These are phyloP conservation scores for Populus hybrid DNA, from an alignment of 441 rosid species.

Conservation along the genomic window DNA sequence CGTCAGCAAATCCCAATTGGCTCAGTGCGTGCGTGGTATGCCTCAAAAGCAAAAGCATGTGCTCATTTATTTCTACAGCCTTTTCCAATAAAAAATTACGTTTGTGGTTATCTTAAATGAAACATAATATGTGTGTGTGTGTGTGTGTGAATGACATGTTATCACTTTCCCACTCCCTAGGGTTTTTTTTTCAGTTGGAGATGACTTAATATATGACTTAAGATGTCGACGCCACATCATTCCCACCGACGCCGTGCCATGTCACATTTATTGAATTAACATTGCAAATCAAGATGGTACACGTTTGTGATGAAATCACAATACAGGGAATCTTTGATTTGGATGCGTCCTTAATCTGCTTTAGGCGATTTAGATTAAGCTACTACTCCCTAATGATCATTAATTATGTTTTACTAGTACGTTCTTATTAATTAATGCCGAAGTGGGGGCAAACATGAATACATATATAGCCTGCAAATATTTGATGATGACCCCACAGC, in stretches of 20 bases:
- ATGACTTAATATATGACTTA: conserved; percentile 30
- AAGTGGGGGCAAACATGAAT: background rate
- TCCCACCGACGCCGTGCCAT: conserved; percentile 28
- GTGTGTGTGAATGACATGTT: conserved; percentile 4
- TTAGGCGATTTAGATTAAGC: background rate
- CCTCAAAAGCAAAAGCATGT: conserved; percentile 27
- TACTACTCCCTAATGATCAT: background rate
- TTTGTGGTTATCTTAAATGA: too few species aligned
- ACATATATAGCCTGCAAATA: too few species aligned
- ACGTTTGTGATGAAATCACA: conserved; percentile 27
- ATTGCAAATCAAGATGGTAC: background rate
- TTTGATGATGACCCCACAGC: too few species aligned
- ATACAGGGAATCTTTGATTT: conserved; percentile 24
- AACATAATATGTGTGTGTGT: background rate
- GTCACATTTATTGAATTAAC: conserved; percentile 1
- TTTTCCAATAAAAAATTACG: conserved; percentile 6
- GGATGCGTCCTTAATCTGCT: conserved; percentile 17
- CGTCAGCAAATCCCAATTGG: conserved; percentile 18
- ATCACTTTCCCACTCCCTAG: conserved; percentile 29
- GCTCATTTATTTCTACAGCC: conserved; percentile 14
- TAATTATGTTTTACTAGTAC: background rate
- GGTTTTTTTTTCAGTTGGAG: conserved; percentile 21
- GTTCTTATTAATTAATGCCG: background rate
- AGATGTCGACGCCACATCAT: conserved; percentile 36
- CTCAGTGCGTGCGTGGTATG: conserved; percentile 13